Base-by-base conservation (phyloP, 108 stramenopile species). In the Schizochytrium sp. region DNA sequence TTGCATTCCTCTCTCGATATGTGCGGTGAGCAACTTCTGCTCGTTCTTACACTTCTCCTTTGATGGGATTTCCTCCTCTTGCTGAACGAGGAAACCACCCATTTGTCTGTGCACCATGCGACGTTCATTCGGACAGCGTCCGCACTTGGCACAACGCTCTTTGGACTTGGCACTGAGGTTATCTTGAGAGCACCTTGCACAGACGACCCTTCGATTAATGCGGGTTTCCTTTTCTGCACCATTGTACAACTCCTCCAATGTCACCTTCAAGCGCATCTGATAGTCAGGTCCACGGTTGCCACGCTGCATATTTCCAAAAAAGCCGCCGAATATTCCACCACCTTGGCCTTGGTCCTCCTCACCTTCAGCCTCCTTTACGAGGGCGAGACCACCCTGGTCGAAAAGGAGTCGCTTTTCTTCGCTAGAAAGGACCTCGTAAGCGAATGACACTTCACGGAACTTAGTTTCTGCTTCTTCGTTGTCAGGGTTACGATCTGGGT, bases 371-470 rank as follows among this genome's bases (percentile, higher is more conserved):
- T 94, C 94, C 61, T 93, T 93, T 13, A 94, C 94, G 56, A 90
- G 90, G 28, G 87, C 90, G 60, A 93, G 90, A 57, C 94, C 94
- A 55, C 94, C 94, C 17, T 90, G 87, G 72, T 95, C 93, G 56
- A 92, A 76, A 13, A 89, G 83, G 7, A 89, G 42, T 53, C 76
- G 28, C 61, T 49, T 64, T 38, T 49, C 46, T 45, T 49, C 73
- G 76, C 53, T 83, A 10, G 76, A 93, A 46, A 94, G 91, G 49
- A 94, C 88, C 56, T 94, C 93, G 91, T 95, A 95, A 3, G 94
- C 94, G 3, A 72, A 19, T 15, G 92, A 90, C 4, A 94, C 89
- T 44, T 94, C 92, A 46, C 92, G 91, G 46, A 94, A 94, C 72
- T 92, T 89, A 3, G 72, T 12, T 10, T 91, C 92, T 17, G 94